Evolutionary conservation across 768 basidiomycete genomes (phyloP).

Genomic region (Phaeolepiota aurea): DNA sequence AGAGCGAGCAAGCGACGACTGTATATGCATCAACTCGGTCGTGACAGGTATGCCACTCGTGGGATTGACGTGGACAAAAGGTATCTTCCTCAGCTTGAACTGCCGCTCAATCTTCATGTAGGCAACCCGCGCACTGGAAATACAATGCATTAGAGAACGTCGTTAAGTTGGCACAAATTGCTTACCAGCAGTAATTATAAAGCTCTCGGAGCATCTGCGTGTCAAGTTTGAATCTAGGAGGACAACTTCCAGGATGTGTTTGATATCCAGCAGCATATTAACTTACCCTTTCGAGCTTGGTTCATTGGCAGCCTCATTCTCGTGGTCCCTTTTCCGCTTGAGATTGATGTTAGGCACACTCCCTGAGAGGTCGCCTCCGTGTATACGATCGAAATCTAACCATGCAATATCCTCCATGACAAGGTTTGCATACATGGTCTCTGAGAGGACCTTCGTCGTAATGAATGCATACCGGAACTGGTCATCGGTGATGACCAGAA

Average conservation of each 20-base stretch:
- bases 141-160: neutral
- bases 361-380: slow-evolving; percentile 27
- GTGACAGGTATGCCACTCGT: slow-evolving; percentile 27
- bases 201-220: slow-evolving; percentile 68
- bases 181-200: slow-evolving; percentile 82
- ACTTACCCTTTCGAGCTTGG: slow-evolving; percentile 14
- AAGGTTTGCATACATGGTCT: slow-evolving; percentile 51
- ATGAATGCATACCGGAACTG: slow-evolving; percentile 80
- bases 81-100: slow-evolving; percentile 74
- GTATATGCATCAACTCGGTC: slow-evolving; percentile 44
- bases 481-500: slow-evolving; percentile 71
- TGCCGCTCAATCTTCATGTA: slow-evolving; percentile 84
- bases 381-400: slow-evolving; percentile 67
- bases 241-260: too few relatives aligned
- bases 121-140: slow-evolving; percentile 74
- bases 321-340: slow-evolving; percentile 6
- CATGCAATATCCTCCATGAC: slow-evolving; percentile 74
- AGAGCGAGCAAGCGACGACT: slow-evolving; percentile 67
- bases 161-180: slow-evolving; percentile 2
- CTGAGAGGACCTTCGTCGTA: slow-evolving; percentile 45
- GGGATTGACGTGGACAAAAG: slow-evolving; percentile 69
- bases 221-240: slow-evolving; percentile 59
- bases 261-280: too few relatives aligned
- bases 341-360: slow-evolving; percentile 17
- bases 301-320: neutral